Conservation (phyloP, 2,329 filamentous ascomycete species). For the Aspergillus sp. region DNA sequence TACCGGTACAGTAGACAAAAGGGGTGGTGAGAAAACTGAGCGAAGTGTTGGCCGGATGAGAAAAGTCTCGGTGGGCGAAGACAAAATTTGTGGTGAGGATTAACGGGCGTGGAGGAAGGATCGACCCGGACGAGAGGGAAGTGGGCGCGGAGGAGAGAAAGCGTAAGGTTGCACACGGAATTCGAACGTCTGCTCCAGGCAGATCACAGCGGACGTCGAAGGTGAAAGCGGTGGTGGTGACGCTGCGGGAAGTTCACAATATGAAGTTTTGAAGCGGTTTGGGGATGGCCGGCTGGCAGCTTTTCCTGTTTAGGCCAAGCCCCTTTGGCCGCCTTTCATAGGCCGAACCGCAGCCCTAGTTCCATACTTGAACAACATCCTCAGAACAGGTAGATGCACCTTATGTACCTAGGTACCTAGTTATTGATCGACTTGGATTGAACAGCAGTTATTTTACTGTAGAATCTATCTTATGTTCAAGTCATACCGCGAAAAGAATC, state of each 20-base stretch:
- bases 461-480: not conserved
- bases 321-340: constrained; percentile 15
- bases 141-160: constrained; percentile 11
- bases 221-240: constrained; percentile 13
- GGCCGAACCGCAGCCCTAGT: constrained; percentile 18
- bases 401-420: too few relatives aligned
- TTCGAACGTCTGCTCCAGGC: constrained; percentile 37
- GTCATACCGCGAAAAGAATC: not conserved
- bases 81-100: constrained; percentile 22
- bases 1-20: not conserved
- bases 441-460: not conserved
- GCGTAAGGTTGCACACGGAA: constrained; percentile 7
- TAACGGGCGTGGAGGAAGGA: constrained; percentile 23
- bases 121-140: constrained; percentile 17
- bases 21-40: constrained; percentile 6
- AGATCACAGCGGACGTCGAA: constrained; percentile 24
- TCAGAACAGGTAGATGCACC: not conserved
- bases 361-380: not conserved
- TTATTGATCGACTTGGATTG: not conserved
- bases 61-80: constrained; percentile 18
- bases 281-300: constrained; percentile 18
- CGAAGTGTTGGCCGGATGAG: constrained; percentile 8
- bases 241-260: constrained; percentile 19
- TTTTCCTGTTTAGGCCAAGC: constrained; percentile 23
- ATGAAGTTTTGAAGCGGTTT: constrained; percentile 31